Evolutionary conservation across 2,329 filamentous ascomycete genomes (phyloP).

Genomic region (Aspergillus neotritici): DNA sequence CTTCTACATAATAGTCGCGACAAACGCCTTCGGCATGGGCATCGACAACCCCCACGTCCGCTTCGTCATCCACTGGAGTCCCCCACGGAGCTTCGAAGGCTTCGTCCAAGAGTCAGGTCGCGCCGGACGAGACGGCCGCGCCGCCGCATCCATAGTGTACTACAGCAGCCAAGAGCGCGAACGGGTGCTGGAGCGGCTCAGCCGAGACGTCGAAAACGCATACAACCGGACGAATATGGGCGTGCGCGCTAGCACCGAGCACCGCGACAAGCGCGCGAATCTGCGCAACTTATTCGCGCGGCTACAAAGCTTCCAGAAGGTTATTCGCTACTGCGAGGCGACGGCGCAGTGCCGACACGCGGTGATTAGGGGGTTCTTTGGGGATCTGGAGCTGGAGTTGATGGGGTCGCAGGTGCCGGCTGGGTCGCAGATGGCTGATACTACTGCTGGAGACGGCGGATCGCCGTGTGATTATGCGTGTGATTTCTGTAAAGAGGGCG

Average conservation of each 20-base stretch:
- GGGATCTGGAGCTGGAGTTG: constrained; percentile 48
- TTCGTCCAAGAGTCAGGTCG: constrained; percentile 95
- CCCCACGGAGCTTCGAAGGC: constrained; percentile 90
- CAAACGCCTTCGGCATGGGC: constrained; percentile 95
- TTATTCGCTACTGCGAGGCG: constrained; percentile 78
- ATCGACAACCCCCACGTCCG: constrained; percentile 94
- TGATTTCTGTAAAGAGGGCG: constrained; percentile 68
- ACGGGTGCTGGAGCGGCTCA: constrained; percentile 55
- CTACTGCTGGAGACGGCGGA: background rate
- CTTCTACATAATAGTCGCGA: constrained; percentile 90
- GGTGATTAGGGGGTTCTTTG: constrained; percentile 71
- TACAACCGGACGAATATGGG: constrained; percentile 24
- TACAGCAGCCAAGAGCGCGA: constrained; percentile 85
- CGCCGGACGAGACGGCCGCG: constrained; percentile 83
- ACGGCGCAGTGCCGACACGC: constrained; percentile 68
- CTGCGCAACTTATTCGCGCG: constrained; percentile 40
- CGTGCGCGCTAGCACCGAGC: constrained; percentile 37
- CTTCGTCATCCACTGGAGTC: constrained; percentile 90
- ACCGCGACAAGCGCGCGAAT: constrained; percentile 32
- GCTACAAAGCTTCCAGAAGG: constrained; percentile 58
- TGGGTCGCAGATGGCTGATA: constrained; percentile 1
- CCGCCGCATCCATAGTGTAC: constrained; percentile 80
- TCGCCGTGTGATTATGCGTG: constrained; percentile 68
- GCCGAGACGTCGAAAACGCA: constrained; percentile 38
- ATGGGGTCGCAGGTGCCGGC: constrained; percentile 24